phyloP scores from a whole-genome alignment of 2,329 filamentous ascomycete genomes.

The Microcyclospora pomicola region DNA sequence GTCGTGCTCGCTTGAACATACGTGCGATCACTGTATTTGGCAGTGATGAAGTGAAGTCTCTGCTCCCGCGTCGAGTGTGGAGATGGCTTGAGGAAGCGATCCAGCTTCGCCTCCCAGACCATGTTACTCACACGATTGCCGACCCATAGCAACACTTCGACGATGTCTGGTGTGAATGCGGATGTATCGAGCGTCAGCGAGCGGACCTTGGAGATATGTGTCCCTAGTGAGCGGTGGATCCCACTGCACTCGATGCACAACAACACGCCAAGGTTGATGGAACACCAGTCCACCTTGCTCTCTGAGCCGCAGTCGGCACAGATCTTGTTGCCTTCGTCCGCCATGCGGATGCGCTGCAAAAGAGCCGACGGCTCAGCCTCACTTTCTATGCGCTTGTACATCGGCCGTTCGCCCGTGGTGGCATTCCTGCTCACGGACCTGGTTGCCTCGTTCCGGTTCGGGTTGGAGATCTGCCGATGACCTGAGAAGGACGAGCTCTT shows the following conservation, averaged over 20 bases:
- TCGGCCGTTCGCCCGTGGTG: constrained; percentile 79
- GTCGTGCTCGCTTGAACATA: constrained; percentile 58
- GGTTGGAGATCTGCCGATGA: constrained; percentile 35
- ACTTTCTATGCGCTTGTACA: constrained; percentile 55
- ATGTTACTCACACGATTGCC: constrained; percentile 93
- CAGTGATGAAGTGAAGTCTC: constrained; percentile 83
- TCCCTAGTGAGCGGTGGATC: constrained; percentile 89
- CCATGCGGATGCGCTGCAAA: constrained; percentile 73
- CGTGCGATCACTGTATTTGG: constrained; percentile 77
- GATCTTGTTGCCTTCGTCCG: constrained; percentile 82
- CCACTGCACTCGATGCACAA: constrained; percentile 97
- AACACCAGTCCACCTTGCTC: constrained; percentile 95
- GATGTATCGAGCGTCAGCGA: constrained; percentile 91
- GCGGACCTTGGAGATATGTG: constrained; percentile 93
- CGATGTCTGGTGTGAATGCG: constrained; percentile 92
- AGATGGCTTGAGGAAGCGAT: constrained; percentile 57
- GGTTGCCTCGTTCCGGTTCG: constrained; percentile 24
- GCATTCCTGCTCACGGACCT: constrained; percentile 66
- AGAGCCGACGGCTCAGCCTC: constrained; percentile 69
- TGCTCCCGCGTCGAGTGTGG: constrained; percentile 76
- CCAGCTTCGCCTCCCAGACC: constrained; percentile 83
- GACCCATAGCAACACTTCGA: constrained; percentile 80
- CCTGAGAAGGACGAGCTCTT: constrained; percentile 66
- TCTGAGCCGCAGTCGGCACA: constrained; percentile 91
- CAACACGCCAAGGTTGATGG: constrained; percentile 91